Evolutionary conservation across 768 basidiomycete species (phyloP).

Genomic region (Termitomyces sp.): DNA sequence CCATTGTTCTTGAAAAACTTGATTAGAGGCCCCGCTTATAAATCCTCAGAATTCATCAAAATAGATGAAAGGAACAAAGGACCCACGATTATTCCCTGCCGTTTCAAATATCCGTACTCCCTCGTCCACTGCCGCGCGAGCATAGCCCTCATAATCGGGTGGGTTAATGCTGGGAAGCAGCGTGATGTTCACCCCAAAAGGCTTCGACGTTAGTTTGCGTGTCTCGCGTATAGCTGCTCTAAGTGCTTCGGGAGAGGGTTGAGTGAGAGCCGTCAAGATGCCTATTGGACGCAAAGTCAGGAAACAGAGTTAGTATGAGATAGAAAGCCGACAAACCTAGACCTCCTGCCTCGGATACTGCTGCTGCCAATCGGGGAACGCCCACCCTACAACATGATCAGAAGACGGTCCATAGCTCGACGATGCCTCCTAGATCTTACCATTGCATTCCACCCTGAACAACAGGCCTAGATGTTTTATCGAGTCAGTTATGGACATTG

Average conservation of each 20-base stretch:
- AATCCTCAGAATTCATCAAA: neutral
- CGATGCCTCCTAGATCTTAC: slow-evolving; percentile 26
- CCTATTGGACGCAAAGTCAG: slow-evolving; percentile 32
- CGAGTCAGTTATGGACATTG: neutral
- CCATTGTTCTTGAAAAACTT: slow-evolving; percentile 74
- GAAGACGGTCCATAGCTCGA: neutral
- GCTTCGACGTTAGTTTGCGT: slow-evolving; percentile 58
- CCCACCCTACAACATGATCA: slow-evolving; percentile 62
- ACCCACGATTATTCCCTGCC: slow-evolving; percentile 84
- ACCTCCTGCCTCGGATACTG: slow-evolving; percentile 80
- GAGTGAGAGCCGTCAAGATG: slow-evolving; percentile 82
- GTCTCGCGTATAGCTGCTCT: slow-evolving; percentile 79
- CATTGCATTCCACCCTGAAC: slow-evolving; percentile 93
- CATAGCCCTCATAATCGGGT: slow-evolving; percentile 85
- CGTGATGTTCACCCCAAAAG: slow-evolving; percentile 84
- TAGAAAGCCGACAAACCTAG: slow-evolving; percentile 42
- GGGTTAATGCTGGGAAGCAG: slow-evolving; percentile 87
- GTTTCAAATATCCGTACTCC: slow-evolving; percentile 90
- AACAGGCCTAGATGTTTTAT: slow-evolving; percentile 46
- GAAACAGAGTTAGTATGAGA: neutral
- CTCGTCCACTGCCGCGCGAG: slow-evolving; percentile 77
- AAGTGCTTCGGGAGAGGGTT: slow-evolving; percentile 79
- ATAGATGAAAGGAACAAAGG: neutral
- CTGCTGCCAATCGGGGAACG: slow-evolving; percentile 64
- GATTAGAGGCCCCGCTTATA: slow-evolving; percentile 69